Conservation (phyloP, 352 stramenopile species). For the Pythium folliculosum region DNA sequence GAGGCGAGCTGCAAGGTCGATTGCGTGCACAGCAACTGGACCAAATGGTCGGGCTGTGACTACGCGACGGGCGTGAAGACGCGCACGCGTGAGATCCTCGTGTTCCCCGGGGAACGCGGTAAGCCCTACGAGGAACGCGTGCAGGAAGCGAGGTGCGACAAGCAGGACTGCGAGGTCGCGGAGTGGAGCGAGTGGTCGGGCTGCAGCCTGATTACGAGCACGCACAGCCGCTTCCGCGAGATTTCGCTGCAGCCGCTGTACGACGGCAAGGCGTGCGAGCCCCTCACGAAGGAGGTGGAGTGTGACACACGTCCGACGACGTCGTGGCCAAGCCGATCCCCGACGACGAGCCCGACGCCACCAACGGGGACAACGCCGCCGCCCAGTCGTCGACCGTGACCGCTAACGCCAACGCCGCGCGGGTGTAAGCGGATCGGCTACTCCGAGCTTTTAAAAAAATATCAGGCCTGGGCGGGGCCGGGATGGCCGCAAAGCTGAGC, state of each 20-base stretch:
- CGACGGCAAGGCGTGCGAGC: constrained; percentile 34
- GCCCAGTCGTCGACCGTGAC: constrained; percentile 18
- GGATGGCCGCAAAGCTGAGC: too few species aligned
- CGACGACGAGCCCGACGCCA: background rate
- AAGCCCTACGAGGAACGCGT: constrained; percentile 26
- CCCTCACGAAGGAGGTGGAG: constrained; percentile 29
- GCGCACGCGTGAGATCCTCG: constrained; percentile 38
- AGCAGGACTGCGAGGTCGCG: constrained; percentile 40
- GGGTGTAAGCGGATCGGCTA: background rate
- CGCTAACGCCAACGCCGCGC: constrained; percentile 42
- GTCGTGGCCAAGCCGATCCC: background rate
- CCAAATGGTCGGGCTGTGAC: constrained; percentile 50
- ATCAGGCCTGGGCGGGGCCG: too few species aligned
- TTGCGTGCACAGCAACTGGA: constrained; percentile 54
- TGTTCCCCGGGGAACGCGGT: constrained; percentile 33
- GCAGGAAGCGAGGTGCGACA: constrained; percentile 40
- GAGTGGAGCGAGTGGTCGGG: constrained; percentile 55
- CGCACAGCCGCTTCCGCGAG: constrained; percentile 32
- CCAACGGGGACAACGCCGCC: background rate
- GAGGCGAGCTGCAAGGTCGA: constrained; percentile 40
- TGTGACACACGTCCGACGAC: constrained; percentile 13
- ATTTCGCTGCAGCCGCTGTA: constrained; percentile 39
- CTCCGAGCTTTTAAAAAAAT: too few species aligned
- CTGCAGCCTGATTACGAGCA: constrained; percentile 52
- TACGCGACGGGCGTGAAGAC: constrained; percentile 44